Evolutionary conservation across 306 rosid species (phyloP), one percentile per base, ranked within the genome.

Genomic region (Vigna hirtella): DNA sequence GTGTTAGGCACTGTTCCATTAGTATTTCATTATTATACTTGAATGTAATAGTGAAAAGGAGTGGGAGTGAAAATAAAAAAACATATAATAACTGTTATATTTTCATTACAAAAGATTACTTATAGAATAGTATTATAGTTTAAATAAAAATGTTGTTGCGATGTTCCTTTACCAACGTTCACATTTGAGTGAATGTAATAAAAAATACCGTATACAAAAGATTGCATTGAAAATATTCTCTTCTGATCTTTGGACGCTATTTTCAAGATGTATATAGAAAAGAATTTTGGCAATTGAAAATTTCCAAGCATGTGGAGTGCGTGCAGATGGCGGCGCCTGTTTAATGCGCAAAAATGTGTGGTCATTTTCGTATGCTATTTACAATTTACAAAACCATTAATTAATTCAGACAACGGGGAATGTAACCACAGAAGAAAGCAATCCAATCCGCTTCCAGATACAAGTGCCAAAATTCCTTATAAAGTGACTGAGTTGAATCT

Each of bases 101-200:
- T 66, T 66, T 66, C 18, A 2, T 66, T 43, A 38, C 36, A 66
- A 66, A 43, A 42, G 13, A 18, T 14, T 15, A 66, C 10, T 50
- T 42, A 10, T 63, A 34, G 20, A 63, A 63, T 16, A 36, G 7
- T 63, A 63, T n/a, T 22, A 16, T 20, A 34, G 48, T 36, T 63
- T 34, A 9, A 13, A 34, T 13, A 24, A 56, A 28, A 57, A 58
- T 51, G 69, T 68, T 0, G 49, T 16, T 69, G 26, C 7, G 15
- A 50, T 9, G 22, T 55, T 83, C 66, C 43, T 38, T 40, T 13
- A 30, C 58, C 51, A 28, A 36, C 53, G 47, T 72, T 71, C 28
- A 52, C 38, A 38, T 38, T 2, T 50, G 50, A 74, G n/a, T 68
- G 59, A 36, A 45, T 58, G 66, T 38, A 75, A 81, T 81, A 40